Conservation (phyloP, 1,284 basidiomycete genomes). For the Ceratorhiza oryzae-sativae region DNA sequence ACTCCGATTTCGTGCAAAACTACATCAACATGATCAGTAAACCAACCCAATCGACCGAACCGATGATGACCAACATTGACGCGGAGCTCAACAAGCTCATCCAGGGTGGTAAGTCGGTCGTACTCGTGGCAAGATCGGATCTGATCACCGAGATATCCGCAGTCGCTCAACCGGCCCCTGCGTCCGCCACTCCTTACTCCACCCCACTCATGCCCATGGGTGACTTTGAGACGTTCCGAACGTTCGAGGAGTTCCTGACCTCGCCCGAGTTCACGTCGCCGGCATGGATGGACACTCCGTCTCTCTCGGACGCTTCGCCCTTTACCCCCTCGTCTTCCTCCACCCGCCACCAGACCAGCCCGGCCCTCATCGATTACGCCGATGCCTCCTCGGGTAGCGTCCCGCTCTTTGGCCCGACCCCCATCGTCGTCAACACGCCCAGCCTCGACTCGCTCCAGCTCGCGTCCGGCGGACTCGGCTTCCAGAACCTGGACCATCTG, state of each 20-base stretch:
- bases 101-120: neutral
- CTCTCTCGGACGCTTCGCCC: conserved; percentile 24
- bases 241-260: conserved; percentile 21
- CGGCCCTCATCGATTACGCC: conserved; percentile 13
- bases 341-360: conserved; percentile 35
- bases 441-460: conserved; percentile 21
- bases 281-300: conserved; percentile 26
- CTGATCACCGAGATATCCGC: neutral
- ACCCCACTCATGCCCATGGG: conserved; percentile 2
- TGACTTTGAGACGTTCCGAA: conserved; percentile 1
- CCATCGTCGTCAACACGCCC: conserved; percentile 7
- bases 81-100: neutral
- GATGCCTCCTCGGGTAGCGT: conserved; percentile 2
- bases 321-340: conserved; percentile 30
- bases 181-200: conserved; percentile 12
- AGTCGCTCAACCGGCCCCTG: neutral
- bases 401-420: conserved; percentile 22
- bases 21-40: conserved; percentile 24
- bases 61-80: neutral
- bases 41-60: conserved; percentile 10
- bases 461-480: neutral
- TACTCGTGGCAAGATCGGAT: neutral
- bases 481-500: conserved; percentile 23
- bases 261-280: conserved; percentile 37
- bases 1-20: conserved; percentile 10